A percentile compares a stretch with the other conserved stretches of the same genome.
Conservation (phyloP, 1,139 yeast genomes). For the Candida mesenterica region DNA sequence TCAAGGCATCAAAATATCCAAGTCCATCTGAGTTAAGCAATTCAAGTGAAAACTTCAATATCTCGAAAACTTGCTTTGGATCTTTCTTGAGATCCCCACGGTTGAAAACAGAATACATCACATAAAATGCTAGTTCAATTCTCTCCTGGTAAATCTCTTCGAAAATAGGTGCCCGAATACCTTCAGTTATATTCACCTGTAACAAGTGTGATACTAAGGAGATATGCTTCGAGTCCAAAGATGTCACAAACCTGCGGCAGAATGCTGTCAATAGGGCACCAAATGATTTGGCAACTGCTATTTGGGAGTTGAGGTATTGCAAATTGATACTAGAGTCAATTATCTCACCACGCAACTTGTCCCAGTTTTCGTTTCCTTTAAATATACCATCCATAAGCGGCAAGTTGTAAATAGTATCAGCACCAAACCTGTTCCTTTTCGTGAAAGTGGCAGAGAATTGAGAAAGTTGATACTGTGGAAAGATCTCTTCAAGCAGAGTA, state of each 20-base stretch:
- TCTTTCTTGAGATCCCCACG: constrained; percentile 23
- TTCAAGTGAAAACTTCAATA: constrained; percentile 41
- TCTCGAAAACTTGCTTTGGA: constrained; percentile 32
- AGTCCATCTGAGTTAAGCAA: constrained; percentile 47
- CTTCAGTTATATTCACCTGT: constrained; percentile 51
- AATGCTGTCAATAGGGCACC: constrained; percentile 74
- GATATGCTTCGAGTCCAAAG: constrained; percentile 36
- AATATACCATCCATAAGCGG: constrained; percentile 63
- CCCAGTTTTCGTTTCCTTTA: constrained; percentile 49
- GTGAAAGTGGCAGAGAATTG: constrained; percentile 56
- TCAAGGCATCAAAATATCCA: constrained; percentile 41
- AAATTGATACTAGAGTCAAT: constrained; percentile 60
- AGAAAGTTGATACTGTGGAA: constrained; percentile 46
- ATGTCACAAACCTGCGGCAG: constrained; percentile 40
- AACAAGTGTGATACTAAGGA: constrained; percentile 50
- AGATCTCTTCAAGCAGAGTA: constrained; percentile 47
- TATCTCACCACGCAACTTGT: constrained; percentile 47
- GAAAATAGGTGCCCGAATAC: constrained; percentile 48
- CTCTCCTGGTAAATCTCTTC: constrained; percentile 58
- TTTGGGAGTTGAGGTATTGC: constrained; percentile 67
- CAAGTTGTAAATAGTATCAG: constrained; percentile 57
- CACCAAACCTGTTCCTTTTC: constrained; percentile 50
- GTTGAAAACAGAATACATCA: constrained; percentile 49
- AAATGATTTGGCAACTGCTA: constrained; percentile 68
- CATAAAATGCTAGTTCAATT: constrained; percentile 66